Evolutionary conservation across 2,329 filamentous ascomycete genomes (phyloP).

Genomic region (Talaromyces pinophilus): DNA sequence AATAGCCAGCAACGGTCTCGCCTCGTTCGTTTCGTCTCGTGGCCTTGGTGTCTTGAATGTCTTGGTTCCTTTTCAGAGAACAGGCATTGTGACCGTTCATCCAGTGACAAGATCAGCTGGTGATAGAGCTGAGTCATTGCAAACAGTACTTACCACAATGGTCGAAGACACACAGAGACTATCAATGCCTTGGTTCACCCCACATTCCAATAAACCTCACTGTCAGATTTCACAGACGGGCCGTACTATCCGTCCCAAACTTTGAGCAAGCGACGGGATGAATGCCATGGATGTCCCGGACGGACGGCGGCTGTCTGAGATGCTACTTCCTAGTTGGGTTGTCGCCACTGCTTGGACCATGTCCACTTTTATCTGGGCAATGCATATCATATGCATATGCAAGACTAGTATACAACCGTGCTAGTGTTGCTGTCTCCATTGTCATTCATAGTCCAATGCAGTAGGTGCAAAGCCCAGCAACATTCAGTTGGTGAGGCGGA

Average conservation of each 20-base stretch:
- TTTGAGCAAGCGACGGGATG: constrained; percentile 2
- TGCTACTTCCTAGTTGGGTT: neutral
- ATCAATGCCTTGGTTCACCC: neutral
- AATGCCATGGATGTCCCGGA: constrained; percentile 10
- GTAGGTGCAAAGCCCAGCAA: constrained; percentile 1
- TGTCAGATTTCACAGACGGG: constrained; percentile 9
- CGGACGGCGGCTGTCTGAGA: neutral
- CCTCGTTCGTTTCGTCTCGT: constrained; percentile 3
- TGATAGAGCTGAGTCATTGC: neutral
- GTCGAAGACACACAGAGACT: neutral
- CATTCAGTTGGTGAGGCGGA: neutral
- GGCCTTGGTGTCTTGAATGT: neutral
- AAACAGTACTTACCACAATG: neutral
- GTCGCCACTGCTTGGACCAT: constrained; percentile 1
- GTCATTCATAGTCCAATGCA: neutral
- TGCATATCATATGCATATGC: constrained; percentile 13
- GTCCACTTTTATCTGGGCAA: constrained; percentile 8
- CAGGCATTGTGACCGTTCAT: no score
- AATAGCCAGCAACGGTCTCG: neutral
- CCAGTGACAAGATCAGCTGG: neutral
- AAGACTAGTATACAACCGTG: neutral
- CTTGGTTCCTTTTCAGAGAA: neutral
- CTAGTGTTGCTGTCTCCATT: neutral
- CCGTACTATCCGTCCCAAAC: constrained; percentile 18
- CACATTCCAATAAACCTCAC: constrained; percentile 17